Conservation (phyloP, 352 stramenopile species). For the Pythium grandisporangium region DNA sequence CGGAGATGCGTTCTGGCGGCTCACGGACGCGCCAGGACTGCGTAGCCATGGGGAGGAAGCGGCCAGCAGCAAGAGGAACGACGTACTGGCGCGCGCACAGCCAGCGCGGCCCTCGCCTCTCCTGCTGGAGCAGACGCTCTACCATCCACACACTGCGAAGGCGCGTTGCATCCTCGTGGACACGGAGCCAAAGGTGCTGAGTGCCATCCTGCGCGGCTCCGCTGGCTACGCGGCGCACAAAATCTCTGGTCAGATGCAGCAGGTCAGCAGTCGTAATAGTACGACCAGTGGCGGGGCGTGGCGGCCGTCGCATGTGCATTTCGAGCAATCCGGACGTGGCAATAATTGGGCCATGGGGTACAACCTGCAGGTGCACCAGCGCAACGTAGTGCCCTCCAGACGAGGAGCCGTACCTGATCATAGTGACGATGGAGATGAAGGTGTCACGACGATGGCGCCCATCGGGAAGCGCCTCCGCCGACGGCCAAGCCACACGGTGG, state of each 20-base stretch:
- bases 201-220: constrained; percentile 10
- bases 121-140: constrained; percentile 30
- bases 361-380: constrained; percentile 34
- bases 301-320: constrained; percentile 33
- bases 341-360: constrained; percentile 90
- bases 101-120: background rate
- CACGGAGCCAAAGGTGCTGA: constrained; percentile 68
- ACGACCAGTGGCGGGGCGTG: constrained; percentile 7
- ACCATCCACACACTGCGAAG: constrained; percentile 23
- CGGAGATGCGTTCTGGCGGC: constrained; percentile 60
- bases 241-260: no score
- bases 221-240: background rate
- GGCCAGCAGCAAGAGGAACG: background rate
- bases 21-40: no score
- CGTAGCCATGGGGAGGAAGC: background rate
- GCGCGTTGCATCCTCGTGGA: constrained; percentile 74
- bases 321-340: constrained; percentile 62
- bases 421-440: background rate
- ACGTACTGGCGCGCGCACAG: background rate
- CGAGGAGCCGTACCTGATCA: no score
- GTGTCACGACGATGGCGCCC: background rate
- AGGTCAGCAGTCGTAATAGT: no score
- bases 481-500: no score
- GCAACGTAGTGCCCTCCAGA: constrained; percentile 21
- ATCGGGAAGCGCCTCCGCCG: background rate